Conservation (phyloP, 345 rosid genomes). For the Lepidium sativum region DNA sequence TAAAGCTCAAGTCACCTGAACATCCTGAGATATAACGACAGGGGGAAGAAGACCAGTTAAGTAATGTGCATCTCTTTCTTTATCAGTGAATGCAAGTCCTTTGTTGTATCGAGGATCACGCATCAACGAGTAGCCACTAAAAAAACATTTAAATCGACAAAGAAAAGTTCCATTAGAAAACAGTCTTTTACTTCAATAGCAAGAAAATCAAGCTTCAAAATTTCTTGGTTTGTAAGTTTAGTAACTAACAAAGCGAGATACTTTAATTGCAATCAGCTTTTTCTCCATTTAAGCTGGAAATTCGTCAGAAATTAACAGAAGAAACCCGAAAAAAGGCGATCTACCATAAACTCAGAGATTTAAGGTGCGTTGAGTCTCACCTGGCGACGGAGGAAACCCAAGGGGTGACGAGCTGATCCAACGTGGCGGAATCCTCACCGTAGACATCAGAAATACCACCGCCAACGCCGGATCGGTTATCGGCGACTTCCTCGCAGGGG, state of each 20-base stretch:
- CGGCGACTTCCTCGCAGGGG: conserved; percentile 33
- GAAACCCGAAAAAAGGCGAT: background rate
- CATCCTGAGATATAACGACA: conserved; percentile 51
- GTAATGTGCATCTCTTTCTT: conserved; percentile 93
- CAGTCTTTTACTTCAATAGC: background rate
- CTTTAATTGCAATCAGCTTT: background rate
- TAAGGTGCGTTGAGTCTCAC: conserved; percentile 32
- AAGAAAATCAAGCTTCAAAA: background rate
- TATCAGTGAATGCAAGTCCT: conserved; percentile 76
- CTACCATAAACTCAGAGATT: background rate
- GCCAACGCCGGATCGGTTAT: conserved; percentile 30
- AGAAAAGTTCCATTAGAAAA: background rate
- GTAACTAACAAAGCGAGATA: background rate
- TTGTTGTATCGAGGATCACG: conserved; percentile 93
- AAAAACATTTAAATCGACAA: no score
- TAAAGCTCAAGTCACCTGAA: conserved; percentile 45
- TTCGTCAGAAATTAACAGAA: no score
- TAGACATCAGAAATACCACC: conserved; percentile 61
- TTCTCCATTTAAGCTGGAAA: background rate
- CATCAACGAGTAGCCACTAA: conserved; percentile 81
- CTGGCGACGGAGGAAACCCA: conserved; percentile 88
- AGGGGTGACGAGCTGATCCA: conserved; percentile 88
- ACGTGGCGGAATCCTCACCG: conserved; percentile 75
- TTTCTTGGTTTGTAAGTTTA: background rate
- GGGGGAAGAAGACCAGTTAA: conserved; percentile 97